phyloP scores from a whole-genome alignment of 768 basidiomycete species.

The Suillus sp. region DNA sequence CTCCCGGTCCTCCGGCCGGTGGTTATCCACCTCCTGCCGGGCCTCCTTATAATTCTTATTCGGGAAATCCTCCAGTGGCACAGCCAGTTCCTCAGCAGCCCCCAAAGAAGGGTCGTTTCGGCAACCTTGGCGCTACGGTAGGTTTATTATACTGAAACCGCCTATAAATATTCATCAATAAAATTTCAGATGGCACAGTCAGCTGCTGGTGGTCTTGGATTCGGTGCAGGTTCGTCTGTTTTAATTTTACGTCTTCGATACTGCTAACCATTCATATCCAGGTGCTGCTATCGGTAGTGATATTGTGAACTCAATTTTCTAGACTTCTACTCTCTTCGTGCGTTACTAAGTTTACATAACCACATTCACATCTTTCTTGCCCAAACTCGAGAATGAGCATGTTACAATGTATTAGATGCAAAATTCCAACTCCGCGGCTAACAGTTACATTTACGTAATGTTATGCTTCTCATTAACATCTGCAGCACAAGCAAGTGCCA shows the following conservation, averaged over 20 bases:
- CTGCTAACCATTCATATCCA: slow-evolving; percentile 20
- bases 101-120: slow-evolving; percentile 41
- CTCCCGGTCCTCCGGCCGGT: slow-evolving; percentile 10
- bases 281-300: slow-evolving; percentile 48
- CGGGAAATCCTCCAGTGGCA: slow-evolving; percentile 36
- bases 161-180: not conserved
- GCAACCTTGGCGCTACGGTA: slow-evolving; percentile 42
- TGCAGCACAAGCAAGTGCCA: not conserved
- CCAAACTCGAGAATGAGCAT: not conserved
- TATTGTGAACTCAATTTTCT: slow-evolving; percentile 52
- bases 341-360: not conserved
- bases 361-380: not conserved
- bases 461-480: not conserved
- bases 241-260: not conserved
- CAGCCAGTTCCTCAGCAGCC: slow-evolving; percentile 31
- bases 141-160: slow-evolving; percentile 5
- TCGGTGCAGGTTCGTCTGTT: slow-evolving; percentile 43
- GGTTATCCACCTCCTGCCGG: slow-evolving; percentile 21
- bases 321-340: slow-evolving; percentile 9
- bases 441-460: not conserved
- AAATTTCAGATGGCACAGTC: slow-evolving; percentile 32
- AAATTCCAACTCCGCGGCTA: not conserved
- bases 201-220: slow-evolving; percentile 46
- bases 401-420: not conserved
- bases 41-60: slow-evolving; percentile 24